Evolutionary conservation across 208 protist species (phyloP).

Genomic region (Jaenimonas drosophilae): DNA sequence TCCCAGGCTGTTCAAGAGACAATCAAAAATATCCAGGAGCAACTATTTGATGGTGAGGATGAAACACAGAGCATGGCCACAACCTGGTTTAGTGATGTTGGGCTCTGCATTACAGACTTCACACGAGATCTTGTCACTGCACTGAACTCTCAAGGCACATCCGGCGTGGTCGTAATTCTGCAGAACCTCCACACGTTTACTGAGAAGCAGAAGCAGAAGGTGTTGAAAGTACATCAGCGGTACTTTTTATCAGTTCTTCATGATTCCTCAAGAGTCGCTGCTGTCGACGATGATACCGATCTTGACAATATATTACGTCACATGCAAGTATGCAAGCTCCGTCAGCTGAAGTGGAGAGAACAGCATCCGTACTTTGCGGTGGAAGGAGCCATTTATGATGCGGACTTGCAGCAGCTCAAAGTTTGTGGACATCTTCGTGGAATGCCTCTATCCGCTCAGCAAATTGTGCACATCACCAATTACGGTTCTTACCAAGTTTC

Average conservation of each 20-base stretch:
- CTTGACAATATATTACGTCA: constrained; percentile 44
- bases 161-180: constrained; percentile 59
- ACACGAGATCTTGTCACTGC: constrained; percentile 65
- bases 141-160: constrained; percentile 68
- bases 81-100: constrained; percentile 80
- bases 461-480: constrained; percentile 83
- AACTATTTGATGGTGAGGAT: constrained; percentile 15
- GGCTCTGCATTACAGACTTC: constrained; percentile 81
- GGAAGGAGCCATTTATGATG: constrained; percentile 35
- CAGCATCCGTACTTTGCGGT: constrained; percentile 76
- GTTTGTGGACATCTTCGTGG: constrained; percentile 65
- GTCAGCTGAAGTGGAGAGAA: constrained; percentile 71
- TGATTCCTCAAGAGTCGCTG: constrained; percentile 61
- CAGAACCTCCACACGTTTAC: constrained; percentile 76
- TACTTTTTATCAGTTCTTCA: constrained; percentile 78
- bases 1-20: constrained; percentile 76
- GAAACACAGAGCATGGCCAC: constrained; percentile 41
- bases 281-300: constrained; percentile 26
- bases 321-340: constrained; percentile 59
- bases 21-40: constrained; percentile 54
- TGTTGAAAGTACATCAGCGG: constrained; percentile 73
- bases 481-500: constrained; percentile 81
- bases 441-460: constrained; percentile 59
- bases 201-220: constrained; percentile 58
- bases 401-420: constrained; percentile 33